phyloP scores from a whole-genome alignment of 1,139 yeast species.

The Tardiomyces digboiensis region DNA sequence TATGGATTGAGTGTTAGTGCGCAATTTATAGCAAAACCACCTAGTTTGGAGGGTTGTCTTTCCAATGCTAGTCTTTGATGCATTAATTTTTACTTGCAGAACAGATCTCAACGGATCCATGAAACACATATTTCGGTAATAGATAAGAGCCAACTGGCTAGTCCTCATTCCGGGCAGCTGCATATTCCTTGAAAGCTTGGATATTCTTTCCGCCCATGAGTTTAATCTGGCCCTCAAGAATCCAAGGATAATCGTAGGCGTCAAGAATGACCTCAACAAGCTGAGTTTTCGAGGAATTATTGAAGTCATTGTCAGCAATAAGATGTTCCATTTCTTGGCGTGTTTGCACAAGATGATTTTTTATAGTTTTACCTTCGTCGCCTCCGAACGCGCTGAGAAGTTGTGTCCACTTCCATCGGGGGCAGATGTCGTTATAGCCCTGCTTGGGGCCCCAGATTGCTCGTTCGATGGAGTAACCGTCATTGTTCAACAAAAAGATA shows the following conservation, averaged over 20 bases:
- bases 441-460: slow-evolving; percentile 70
- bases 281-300: slow-evolving; percentile 31
- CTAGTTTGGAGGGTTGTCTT: no score
- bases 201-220: slow-evolving; percentile 18
- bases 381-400: slow-evolving; percentile 66
- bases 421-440: slow-evolving; percentile 70
- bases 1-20: no score
- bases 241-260: slow-evolving; percentile 51
- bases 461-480: slow-evolving; percentile 84
- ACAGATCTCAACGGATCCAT: no score
- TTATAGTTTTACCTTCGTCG: slow-evolving; percentile 30
- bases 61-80: no score
- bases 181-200: slow-evolving; percentile 15
- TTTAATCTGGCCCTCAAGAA: slow-evolving; percentile 16
- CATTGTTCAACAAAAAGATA: slow-evolving; percentile 64
- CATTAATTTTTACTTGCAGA: no score
- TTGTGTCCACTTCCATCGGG: slow-evolving; percentile 69
- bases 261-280: slow-evolving; percentile 52
- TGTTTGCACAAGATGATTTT: slow-evolving; percentile 26
- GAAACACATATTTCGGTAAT: no score
- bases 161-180: slow-evolving; percentile 4
- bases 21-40: no score
- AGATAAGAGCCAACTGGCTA: background rate
- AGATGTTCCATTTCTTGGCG: slow-evolving; percentile 25
- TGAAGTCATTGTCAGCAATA: slow-evolving; percentile 29